A percentile compares a stretch with the other conserved stretches of the same genome.
phyloP scores from a whole-genome alignment of 139 green algal genomes.

The Micromonas pusilla region DNA sequence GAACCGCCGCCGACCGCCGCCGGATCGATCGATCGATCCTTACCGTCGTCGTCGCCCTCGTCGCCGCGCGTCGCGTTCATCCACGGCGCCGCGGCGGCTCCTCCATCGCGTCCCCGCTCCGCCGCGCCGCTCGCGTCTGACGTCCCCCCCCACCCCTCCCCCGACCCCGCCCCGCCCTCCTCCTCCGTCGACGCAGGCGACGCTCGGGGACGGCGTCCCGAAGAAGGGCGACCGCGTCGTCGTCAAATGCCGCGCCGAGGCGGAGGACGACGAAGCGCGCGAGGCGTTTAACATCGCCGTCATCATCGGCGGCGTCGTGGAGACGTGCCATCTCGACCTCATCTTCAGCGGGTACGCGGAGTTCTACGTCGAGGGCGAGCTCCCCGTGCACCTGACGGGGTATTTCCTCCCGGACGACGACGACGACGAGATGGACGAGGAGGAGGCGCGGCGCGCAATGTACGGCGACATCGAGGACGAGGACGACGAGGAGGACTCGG shows the following conservation, averaged over 20 bases:
- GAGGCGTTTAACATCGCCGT: conserved; percentile 38
- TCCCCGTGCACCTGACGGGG: conserved; percentile 64
- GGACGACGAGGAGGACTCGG: conserved; percentile 28
- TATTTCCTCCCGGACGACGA: conserved; percentile 56
- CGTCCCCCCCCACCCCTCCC: not conserved
- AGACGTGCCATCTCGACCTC: conserved; percentile 60
- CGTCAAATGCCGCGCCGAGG: conserved; percentile 2
- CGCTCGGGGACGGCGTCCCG: not conserved
- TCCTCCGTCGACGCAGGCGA: not conserved
- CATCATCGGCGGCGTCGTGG: conserved; percentile 49
- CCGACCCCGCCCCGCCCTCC: not conserved
- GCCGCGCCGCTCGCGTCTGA: not conserved
- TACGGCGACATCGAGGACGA: conserved; percentile 20
- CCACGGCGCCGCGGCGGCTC: no score
- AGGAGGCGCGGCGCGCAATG: not conserved
- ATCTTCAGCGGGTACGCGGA: conserved; percentile 67
- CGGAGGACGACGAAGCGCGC: conserved; percentile 32
- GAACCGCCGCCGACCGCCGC: not conserved
- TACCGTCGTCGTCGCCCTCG: no score
- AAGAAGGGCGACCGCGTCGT: not conserved
- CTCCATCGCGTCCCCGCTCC: no score
- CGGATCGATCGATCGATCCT: no score
- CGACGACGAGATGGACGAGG: conserved; percentile 21
- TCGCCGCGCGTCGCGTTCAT: no score
- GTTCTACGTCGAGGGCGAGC: conserved; percentile 54